Conservation (phyloP, 345 rosid species). For the Eucalyptus erythrocorys region DNA sequence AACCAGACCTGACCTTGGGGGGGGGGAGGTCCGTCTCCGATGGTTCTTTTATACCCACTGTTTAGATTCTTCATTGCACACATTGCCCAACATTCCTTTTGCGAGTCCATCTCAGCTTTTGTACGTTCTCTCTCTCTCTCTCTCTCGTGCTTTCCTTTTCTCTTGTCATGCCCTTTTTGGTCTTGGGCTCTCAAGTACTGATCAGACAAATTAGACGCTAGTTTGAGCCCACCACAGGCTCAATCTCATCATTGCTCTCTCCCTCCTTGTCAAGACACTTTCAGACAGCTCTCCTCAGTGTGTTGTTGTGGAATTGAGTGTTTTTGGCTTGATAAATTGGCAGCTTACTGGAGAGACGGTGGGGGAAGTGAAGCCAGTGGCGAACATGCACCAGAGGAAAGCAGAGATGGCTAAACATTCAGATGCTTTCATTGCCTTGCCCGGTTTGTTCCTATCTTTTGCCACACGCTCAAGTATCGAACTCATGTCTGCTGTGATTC, state of each 20-base stretch:
- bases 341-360: slow-evolving; percentile 19
- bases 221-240: not conserved
- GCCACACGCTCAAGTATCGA: not conserved
- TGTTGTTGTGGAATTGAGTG: not conserved
- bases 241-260: not conserved
- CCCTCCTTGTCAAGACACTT: not conserved
- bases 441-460: not conserved
- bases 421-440: slow-evolving; percentile 20
- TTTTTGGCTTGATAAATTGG: not conserved
- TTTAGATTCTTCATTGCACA: not conserved
- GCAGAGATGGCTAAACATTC: slow-evolving; percentile 24
- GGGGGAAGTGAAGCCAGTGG: slow-evolving; percentile 22
- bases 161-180: not conserved
- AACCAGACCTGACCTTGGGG: not conserved
- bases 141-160: not conserved
- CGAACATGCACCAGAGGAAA: slow-evolving; percentile 21
- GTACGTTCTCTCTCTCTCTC: not conserved
- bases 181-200: not conserved
- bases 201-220: not conserved
- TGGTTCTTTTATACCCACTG: not conserved
- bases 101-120: not conserved
- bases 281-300: not conserved
- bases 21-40: not conserved
- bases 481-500: not conserved
- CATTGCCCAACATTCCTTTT: not conserved